Base-by-base conservation (phyloP, 371 early-diverging fungal genomes). In the Rhizopus delemar region DNA sequence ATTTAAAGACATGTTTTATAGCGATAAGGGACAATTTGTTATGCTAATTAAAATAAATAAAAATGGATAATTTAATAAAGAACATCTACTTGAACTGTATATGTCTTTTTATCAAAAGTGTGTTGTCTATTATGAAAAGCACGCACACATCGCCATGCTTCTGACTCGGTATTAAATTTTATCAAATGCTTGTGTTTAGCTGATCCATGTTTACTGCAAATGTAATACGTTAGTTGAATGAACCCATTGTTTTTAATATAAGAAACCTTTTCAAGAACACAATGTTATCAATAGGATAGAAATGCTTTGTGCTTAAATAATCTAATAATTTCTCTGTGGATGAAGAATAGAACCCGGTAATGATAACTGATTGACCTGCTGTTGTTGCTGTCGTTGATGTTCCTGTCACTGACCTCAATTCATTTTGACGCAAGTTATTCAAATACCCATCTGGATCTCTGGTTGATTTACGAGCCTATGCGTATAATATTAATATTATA, bases 111-210 rank as follows among this genome's bases (percentile, higher is more conserved):
- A 49, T 57, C 34, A 69, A 63, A 5, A 62, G 32, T 52, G 66
- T 75, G 16, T 69, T 56, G 7, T 43, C 62, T 59, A 57, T 79
- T 79, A 38, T 79, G 80, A 64, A 79, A 74, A 41, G 65, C 48
- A 32, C 80, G 74, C 22, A 79, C 80, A 31, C 74, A 74, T 54
- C 80, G 68, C 76, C 76, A 79, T 62, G 80, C 80, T 61, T 79
- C 80, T 41, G 74, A 65, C 53, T 79, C 80, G 6, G 76, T 70
- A 12, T 70, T 74, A 61, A 79, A 76, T 49, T 74, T 79, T 34
- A 79, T 66, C 33, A 79, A 55, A 33, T 72, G 76, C 49, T 79
- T 79, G 48, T 66, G 56, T 3, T 72, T 67, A n/a, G 61, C 60
- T 0, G 77, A 57, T 51, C 61, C 65, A 5, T 66, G 43, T 46